A percentile compares a stretch with the other conserved stretches of the same genome.
phyloP scores from a whole-genome alignment of 2,329 filamentous ascomycete genomes.

The Fusarium palustre region DNA sequence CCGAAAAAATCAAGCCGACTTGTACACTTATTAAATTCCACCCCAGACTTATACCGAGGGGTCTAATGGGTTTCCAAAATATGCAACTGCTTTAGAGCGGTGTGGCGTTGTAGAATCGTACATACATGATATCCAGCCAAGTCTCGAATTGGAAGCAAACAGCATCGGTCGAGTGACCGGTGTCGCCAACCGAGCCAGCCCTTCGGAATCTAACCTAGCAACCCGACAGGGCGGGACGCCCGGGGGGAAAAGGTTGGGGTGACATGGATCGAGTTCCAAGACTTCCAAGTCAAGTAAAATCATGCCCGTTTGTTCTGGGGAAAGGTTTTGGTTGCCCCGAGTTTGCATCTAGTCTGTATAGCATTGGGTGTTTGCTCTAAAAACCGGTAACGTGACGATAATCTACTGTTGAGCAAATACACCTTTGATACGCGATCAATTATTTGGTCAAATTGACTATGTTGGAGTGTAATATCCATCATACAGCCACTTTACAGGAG shows the following conservation, averaged over 20 bases:
- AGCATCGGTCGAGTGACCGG: constrained; percentile 12
- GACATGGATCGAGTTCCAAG: constrained; percentile 23
- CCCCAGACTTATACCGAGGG: not conserved
- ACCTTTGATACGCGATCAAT: not conserved
- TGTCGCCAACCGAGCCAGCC: constrained; percentile 40
- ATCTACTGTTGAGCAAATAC: not conserved
- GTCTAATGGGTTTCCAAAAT: not conserved
- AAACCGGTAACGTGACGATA: not conserved
- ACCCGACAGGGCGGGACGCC: constrained; percentile 38
- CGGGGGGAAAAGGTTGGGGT: constrained; percentile 9
- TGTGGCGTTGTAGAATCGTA: constrained; percentile 26
- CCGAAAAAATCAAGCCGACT: not conserved
- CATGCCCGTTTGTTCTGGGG: constrained; percentile 31
- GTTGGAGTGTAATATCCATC: not conserved
- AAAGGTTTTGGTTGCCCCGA: constrained; percentile 31
- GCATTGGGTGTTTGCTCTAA: not conserved
- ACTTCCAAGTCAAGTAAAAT: constrained; percentile 4
- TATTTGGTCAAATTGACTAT: not conserved
- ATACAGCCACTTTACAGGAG: not conserved
- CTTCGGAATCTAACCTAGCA: constrained; percentile 44
- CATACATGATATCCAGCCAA: constrained; percentile 15
- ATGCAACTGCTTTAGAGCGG: constrained; percentile 24
- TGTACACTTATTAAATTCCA: not conserved
- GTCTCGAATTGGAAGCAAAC: constrained; percentile 32
- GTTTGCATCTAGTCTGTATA: not conserved